phyloP scores from a whole-genome alignment of 2,329 filamentous ascomycete genomes.

The Penicillium sp. region DNA sequence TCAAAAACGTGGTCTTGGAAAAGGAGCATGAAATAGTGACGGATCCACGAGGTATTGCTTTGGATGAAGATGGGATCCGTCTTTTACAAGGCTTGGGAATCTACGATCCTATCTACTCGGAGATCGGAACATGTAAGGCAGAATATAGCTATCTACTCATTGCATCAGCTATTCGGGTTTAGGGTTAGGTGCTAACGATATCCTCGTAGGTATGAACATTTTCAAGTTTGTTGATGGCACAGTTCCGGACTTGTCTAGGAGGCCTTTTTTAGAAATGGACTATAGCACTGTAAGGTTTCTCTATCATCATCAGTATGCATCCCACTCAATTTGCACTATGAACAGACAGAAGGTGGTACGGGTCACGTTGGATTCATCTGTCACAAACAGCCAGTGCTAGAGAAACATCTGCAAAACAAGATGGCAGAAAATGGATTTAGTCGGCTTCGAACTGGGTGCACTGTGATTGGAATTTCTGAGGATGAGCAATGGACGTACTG shows the following conservation, averaged over 20 bases:
- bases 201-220: conserved; percentile 14
- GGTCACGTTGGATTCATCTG: conserved; percentile 28
- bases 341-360: conserved; percentile 24
- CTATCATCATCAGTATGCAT: not conserved
- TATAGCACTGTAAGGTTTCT: conserved; percentile 1
- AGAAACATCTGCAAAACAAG: conserved; percentile 17
- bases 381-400: conserved; percentile 28
- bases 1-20: conserved; percentile 27
- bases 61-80: conserved; percentile 32
- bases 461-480: not conserved
- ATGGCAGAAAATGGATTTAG: conserved; percentile 1
- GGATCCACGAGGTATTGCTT: conserved; percentile 29
- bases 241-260: not conserved
- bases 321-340: not conserved
- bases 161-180: no score
- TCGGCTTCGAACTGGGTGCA: not conserved
- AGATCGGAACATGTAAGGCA: conserved; percentile 25
- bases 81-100: conserved; percentile 26
- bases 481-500: conserved; percentile 5
- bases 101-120: conserved; percentile 25
- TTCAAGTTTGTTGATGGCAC: conserved; percentile 13
- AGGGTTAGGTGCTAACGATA: conserved; percentile 3
- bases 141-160: not conserved
- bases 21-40: conserved; percentile 26
- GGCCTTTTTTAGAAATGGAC: conserved; percentile 8